Base-by-base conservation (phyloP, 179 eudicot species). In the Beta macrorhiza region DNA sequence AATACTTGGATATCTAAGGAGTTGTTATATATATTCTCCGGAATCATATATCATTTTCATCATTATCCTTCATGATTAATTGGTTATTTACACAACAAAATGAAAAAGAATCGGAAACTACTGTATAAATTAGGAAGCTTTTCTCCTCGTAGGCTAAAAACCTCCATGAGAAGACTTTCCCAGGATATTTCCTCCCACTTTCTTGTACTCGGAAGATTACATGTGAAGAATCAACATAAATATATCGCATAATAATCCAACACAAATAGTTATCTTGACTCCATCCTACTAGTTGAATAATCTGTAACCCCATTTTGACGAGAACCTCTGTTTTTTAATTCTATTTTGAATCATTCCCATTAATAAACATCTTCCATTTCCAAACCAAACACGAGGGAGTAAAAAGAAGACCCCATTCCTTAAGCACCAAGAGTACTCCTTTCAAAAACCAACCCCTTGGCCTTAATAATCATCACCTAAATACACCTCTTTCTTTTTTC, bases 211-310 rank as follows among this genome's bases (percentile, higher is more conserved):
- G 59, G 44, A 4, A 9, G 19, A 49, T 69, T 65, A 52, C 17
- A 13, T 22, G 61, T 25, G 17, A 51, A 52, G 0, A 25, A 25
- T 25, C 25, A 25, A 25, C 25, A 25, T 25, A 25, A 25, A 25
- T 25, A 25, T 25, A 25, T 25, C 25, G 25, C 25, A 25, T 25
- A 25, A 25, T 25, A 22, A 20, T 49, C 59, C 10, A 65, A 65
- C 47, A 63, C 49, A n/a, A 17, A 7, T 8, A 42, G 16, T 78
- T 63, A 55, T 17, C 0, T 63, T 78, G 49, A 63, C 81, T 67
- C 29, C 37, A 47, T 68, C 37, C 64, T n/a, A 25, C 25, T 74
- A 76, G 80, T 78, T 78, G 80, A 78, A 78, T 65, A 51, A 25
- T 78, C 74, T 37, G 17, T 59, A 78, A 5, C 63, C 74, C 20